phyloP scores from a whole-genome alignment of 1,284 basidiomycete genomes.

The Microbotryomycetes sp. region DNA sequence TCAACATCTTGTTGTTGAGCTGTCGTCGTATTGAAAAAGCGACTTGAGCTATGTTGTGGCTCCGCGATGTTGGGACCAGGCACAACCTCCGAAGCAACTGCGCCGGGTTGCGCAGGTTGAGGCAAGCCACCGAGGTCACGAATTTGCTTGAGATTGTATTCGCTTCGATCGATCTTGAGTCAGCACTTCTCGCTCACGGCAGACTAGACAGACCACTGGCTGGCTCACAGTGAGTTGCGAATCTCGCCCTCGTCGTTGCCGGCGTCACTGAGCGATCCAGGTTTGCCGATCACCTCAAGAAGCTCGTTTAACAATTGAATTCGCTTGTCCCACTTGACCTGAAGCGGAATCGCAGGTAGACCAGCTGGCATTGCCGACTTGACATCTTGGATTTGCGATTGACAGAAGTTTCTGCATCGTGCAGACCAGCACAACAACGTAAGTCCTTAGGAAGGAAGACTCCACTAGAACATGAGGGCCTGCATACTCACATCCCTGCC shows the following conservation, averaged over 20 bases:
- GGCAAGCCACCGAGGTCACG: slow-evolving; percentile 2
- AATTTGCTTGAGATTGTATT: slow-evolving; percentile 13
- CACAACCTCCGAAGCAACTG: slow-evolving; percentile 3
- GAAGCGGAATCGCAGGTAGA: background rate
- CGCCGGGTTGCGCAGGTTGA: background rate
- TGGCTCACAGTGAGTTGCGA: slow-evolving; percentile 9
- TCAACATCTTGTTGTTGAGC: too few relatives aligned
- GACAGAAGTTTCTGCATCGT: background rate
- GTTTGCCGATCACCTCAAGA: slow-evolving; percentile 14
- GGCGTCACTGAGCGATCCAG: background rate
- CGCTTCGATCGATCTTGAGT: background rate
- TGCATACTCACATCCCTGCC: too few relatives aligned
- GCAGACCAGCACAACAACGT: too few relatives aligned
- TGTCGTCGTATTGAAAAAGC: too few relatives aligned
- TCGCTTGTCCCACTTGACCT: slow-evolving; percentile 3
- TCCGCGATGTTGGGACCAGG: slow-evolving; percentile 8
- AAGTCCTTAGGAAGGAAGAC: too few relatives aligned
- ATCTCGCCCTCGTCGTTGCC: slow-evolving; percentile 15
- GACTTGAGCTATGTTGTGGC: background rate
- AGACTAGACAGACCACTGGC: background rate
- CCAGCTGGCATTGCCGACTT: background rate
- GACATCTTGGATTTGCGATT: background rate
- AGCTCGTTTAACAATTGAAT: slow-evolving; percentile 11
- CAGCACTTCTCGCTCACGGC: too few relatives aligned
- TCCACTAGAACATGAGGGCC: too few relatives aligned